These are phyloP conservation scores for Ogataea pini DNA, from an alignment of 805 yeast species.

Conservation along the genomic window DNA sequence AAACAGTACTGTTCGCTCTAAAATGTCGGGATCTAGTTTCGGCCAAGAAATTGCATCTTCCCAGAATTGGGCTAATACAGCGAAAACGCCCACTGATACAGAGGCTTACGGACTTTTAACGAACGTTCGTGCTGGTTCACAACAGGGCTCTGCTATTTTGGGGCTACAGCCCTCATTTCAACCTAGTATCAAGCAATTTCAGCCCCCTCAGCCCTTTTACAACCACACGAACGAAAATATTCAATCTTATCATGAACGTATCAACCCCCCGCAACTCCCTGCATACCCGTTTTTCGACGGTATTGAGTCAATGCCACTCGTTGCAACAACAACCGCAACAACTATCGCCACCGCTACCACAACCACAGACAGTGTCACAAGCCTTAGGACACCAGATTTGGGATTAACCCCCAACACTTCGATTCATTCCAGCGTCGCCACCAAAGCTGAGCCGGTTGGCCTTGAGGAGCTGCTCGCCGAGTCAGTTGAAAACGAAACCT, in stretches of 20 bases:
- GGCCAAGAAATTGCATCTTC: neutral
- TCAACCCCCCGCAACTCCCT: constrained; percentile 7
- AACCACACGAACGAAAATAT: constrained; percentile 16
- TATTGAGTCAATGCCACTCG: constrained; percentile 5
- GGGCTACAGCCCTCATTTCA: neutral
- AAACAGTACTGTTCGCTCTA: neutral
- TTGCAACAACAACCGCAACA: neutral
- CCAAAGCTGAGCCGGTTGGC: constrained; percentile 6
- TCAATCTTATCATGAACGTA: constrained; percentile 11
- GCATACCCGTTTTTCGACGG: constrained; percentile 17
- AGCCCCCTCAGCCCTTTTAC: constrained; percentile 10
- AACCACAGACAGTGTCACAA: constrained; percentile 6
- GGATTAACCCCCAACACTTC: constrained; percentile 13
- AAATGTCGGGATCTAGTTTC: neutral
- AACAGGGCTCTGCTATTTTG: neutral
- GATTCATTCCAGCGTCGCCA: constrained; percentile 6
- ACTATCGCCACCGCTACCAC: constrained; percentile 5
- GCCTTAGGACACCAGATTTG: constrained; percentile 11
- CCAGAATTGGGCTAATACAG: neutral
- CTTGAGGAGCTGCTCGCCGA: constrained; percentile 15
- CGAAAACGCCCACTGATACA: neutral
- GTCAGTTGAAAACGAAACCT: neutral
- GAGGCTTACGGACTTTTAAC: neutral
- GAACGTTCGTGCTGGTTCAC: neutral
- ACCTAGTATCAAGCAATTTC: neutral